Base-by-base conservation (phyloP, 1,139 yeast species). In the Arxiozyma telluris region DNA sequence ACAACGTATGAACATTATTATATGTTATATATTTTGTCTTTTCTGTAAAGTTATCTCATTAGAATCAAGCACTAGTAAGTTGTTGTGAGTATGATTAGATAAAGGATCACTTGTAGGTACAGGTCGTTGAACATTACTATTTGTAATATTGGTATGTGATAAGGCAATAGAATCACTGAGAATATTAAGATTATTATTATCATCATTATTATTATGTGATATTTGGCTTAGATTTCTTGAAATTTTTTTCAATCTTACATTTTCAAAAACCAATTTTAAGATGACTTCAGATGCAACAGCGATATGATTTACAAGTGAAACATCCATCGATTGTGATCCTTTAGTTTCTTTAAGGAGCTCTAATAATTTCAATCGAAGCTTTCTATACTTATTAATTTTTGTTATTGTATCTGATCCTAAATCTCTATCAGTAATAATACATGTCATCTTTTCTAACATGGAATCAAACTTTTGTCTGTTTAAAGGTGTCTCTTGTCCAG, bases 241-340 rank as follows among this genome's bases (percentile, higher is more conserved):
- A 34, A 34, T 30, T 18, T 30, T 46, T 41, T 46, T 46, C 17
- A 46, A 21, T 11, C 48, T 30, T 8, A 38, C 47, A 51, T 54
- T 51, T 30, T 54, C 56, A n/a, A 54, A 51, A 4, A 39, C 27
- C 34, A 51, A 23, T 20, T 23, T 47, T n/a, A 54, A 39, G 11
- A 54, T 42, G 8, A 49, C 22, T 18, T 51, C 52, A n/a, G 51
- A 51, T 9, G 52, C 30, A 11, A 30, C 39, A n/a, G 39, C 20
- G 15, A 54, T 38, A 12, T 54, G 54, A 7, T 47, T 39, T 7
- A 51, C 44, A 17, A 51, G 23, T n/a, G 41, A 38, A 17, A 21
- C 5, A 6, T 18, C 41, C 41, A 46, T 46, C 3, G 48, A 46
- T 18, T 46, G 9, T 17, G 21, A n/a, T 5, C 48, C 48, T 46